These are phyloP conservation scores for Papiliotrema laurentii DNA, from an alignment of 1,284 basidiomycete genomes.

Conservation along the genomic window DNA sequence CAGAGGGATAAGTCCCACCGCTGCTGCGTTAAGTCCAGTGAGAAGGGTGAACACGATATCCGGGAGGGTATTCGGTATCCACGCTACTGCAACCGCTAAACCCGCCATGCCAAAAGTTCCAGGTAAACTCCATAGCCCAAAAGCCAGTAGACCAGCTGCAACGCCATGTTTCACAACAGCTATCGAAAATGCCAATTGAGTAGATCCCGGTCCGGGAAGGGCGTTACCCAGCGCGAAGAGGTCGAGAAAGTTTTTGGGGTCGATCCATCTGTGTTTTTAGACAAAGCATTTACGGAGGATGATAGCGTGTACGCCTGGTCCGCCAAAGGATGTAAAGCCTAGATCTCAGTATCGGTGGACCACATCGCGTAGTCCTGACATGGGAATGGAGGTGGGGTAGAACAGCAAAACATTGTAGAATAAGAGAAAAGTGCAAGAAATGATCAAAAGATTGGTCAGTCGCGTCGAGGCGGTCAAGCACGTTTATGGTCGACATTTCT, in stretches of 20 bases:
- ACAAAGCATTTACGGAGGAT: constrained; percentile 33
- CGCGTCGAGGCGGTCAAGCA: too few species aligned
- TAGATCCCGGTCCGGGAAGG: constrained; percentile 49
- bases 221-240: constrained; percentile 51
- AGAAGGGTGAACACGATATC: constrained; percentile 54
- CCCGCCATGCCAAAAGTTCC: constrained; percentile 56
- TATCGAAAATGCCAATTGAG: constrained; percentile 49
- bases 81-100: constrained; percentile 54
- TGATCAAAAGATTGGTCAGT: too few species aligned
- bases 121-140: constrained; percentile 50
- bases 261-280: constrained; percentile 28
- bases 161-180: constrained; percentile 44
- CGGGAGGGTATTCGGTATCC: constrained; percentile 52
- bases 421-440: too few species aligned
- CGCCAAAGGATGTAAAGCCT: constrained; percentile 34
- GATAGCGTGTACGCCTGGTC: constrained; percentile 34
- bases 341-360: constrained; percentile 20
- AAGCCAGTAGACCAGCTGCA: constrained; percentile 42
- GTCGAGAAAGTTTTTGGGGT: constrained; percentile 36
- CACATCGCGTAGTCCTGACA: not conserved
- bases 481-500: too few species aligned
- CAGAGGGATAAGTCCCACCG: constrained; percentile 58
- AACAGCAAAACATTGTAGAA: too few species aligned
- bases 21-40: constrained; percentile 58
- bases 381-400: too few species aligned